These are phyloP conservation scores for Pestalotiopsis sp. DNA, from an alignment of 2,329 filamentous ascomycete genomes.

Conservation along the genomic window DNA sequence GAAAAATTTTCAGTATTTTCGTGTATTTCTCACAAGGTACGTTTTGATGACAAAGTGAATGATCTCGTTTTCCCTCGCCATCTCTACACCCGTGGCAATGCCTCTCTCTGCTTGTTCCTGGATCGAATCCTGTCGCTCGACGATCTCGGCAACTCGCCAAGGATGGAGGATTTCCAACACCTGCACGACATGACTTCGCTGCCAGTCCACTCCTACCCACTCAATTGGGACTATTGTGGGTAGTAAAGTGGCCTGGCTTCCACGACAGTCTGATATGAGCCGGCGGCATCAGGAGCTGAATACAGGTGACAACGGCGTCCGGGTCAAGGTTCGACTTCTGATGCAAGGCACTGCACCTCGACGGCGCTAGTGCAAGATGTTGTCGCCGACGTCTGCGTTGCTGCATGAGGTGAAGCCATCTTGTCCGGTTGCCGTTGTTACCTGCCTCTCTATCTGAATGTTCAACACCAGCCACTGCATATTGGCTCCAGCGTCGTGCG, in stretches of 20 bases:
- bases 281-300: not conserved
- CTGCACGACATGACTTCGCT: not conserved
- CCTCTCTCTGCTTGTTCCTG: not conserved
- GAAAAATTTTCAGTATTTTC: slow-evolving; percentile 3
- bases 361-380: slow-evolving; percentile 1
- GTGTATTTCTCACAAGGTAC: not conserved
- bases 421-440: not conserved
- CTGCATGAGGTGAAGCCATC: not conserved
- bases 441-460: not conserved
- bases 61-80: not conserved
- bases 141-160: not conserved
- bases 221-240: not conserved
- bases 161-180: not conserved
- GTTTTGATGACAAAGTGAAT: not conserved
- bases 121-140: not conserved
- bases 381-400: not conserved
- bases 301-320: not conserved
- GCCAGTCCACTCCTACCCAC: not conserved
- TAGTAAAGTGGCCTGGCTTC: not conserved
- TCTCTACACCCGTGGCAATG: not conserved
- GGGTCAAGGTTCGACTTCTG: not conserved
- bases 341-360: slow-evolving; percentile 7
- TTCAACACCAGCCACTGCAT: not conserved
- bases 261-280: not conserved
- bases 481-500: not conserved